A percentile compares a stretch with the other conserved stretches of the same genome.
These are phyloP conservation scores for Steccherinum ochraceum DNA, from an alignment of 768 basidiomycete species.

Conservation along the genomic window DNA sequence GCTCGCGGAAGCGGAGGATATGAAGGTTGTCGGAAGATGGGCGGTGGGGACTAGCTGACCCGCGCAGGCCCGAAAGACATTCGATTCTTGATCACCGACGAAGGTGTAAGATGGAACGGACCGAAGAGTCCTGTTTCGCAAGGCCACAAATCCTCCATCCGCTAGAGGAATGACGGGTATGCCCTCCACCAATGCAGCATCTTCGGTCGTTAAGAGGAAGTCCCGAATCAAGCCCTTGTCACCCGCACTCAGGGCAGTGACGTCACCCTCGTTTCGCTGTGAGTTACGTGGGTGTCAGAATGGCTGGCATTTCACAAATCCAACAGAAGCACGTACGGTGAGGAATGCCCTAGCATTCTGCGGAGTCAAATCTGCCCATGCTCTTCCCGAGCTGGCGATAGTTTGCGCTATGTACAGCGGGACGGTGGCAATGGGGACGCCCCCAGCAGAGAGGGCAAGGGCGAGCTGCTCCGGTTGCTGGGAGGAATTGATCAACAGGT, in stretches of 20 bases:
- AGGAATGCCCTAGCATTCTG: slow-evolving; percentile 24
- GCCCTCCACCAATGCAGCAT: background rate
- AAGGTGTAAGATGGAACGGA: background rate
- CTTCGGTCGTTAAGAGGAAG: background rate
- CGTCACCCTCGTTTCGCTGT: background rate
- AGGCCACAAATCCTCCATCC: background rate
- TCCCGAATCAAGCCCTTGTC: background rate
- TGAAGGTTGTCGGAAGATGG: background rate
- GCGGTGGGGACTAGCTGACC: background rate
- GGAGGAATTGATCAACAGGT: no score
- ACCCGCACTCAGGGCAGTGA: background rate
- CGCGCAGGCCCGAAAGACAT: background rate
- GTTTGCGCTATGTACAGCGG: slow-evolving; percentile 21
- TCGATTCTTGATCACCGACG: background rate
- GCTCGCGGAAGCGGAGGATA: background rate
- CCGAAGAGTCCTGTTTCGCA: background rate
- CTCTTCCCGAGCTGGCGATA: background rate
- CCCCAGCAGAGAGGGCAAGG: no score
- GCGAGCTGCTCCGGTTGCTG: no score
- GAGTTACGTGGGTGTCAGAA: no score
- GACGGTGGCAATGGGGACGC: slow-evolving; percentile 30
- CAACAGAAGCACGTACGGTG: slow-evolving; percentile 20
- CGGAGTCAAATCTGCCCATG: slow-evolving; percentile 25
- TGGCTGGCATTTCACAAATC: background rate
- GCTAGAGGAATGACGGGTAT: background rate